A percentile compares a stretch with the other conserved stretches of the same genome.
phyloP scores from a whole-genome alignment of 2,329 filamentous ascomycete species.

The Talaromyces islandicus region DNA sequence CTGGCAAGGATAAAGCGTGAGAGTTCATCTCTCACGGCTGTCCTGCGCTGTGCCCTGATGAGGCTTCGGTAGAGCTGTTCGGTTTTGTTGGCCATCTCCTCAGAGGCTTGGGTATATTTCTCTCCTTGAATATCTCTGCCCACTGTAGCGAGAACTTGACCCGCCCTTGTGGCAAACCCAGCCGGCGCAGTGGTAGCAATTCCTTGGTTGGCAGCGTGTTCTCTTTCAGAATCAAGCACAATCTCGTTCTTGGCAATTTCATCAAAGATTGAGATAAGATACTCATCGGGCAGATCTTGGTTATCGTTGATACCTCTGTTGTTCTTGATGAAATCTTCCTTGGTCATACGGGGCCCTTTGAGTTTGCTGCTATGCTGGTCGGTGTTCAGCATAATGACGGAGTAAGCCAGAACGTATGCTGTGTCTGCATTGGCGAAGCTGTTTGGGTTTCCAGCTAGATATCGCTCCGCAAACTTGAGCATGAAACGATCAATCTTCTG shows the following conservation, averaged over 20 bases:
- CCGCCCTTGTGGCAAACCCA: conserved; percentile 74
- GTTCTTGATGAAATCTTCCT: conserved; percentile 98
- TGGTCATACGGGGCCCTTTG: conserved; percentile 76
- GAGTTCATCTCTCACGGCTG: conserved; percentile 61
- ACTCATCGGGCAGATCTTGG: conserved; percentile 86
- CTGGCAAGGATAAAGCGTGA: conserved; percentile 84
- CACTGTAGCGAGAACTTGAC: conserved; percentile 84
- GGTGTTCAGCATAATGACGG: conserved; percentile 93
- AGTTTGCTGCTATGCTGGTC: conserved; percentile 91
- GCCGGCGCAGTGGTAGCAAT: conserved; percentile 52
- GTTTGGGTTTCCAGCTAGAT: conserved; percentile 90
- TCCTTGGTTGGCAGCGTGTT: conserved; percentile 77
- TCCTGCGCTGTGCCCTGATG: conserved; percentile 80
- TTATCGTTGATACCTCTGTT: conserved; percentile 98
- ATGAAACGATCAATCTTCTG: conserved; percentile 99
- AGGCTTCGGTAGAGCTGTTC: conserved; percentile 90
- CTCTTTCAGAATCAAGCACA: conserved; percentile 85
- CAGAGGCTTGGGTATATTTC: conserved; percentile 88
- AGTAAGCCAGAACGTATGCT: conserved; percentile 92
- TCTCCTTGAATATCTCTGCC: conserved; percentile 88
- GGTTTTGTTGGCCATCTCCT: conserved; percentile 79
- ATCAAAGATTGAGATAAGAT: conserved; percentile 81
- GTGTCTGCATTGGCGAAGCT: conserved; percentile 98
- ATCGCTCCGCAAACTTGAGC: conserved; percentile 96
- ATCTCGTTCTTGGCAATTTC: conserved; percentile 91